Percentiles rank a stretch among this genome's conserved stretches.
phyloP scores from a whole-genome alignment of 495 filamentous ascomycete genomes.

The Xylaria acuta region DNA sequence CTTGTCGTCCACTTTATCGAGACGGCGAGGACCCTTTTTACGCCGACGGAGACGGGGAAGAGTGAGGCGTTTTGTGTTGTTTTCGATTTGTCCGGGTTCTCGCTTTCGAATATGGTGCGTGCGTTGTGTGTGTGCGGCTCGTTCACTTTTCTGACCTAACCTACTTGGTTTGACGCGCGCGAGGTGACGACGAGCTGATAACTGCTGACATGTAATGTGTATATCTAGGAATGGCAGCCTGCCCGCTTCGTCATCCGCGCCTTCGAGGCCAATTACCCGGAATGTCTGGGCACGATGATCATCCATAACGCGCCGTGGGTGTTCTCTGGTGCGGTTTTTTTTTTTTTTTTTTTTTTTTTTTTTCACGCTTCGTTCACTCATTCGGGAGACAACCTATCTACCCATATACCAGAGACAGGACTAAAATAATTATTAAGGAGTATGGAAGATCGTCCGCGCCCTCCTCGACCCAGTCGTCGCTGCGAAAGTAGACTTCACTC shows the following conservation, averaged over 20 bases:
- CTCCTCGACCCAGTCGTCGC: slow-evolving; percentile 23
- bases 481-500: slow-evolving; percentile 13
- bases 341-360: background rate
- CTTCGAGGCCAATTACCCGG: slow-evolving; percentile 26
- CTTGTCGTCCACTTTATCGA: slow-evolving; percentile 20
- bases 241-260: slow-evolving; percentile 21
- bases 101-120: slow-evolving; percentile 23
- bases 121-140: too few relatives aligned
- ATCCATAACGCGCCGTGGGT: slow-evolving; percentile 26
- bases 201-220: too few relatives aligned
- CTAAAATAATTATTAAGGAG: slow-evolving; percentile 4
- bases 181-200: too few relatives aligned
- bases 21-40: slow-evolving; percentile 20
- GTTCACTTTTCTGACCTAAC: too few relatives aligned
- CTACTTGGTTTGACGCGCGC: too few relatives aligned
- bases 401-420: background rate
- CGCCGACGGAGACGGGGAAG: background rate
- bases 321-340: slow-evolving; percentile 23
- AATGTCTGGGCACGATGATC: slow-evolving; percentile 21
- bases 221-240: slow-evolving; percentile 23
- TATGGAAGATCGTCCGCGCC: slow-evolving; percentile 23
- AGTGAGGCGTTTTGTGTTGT: slow-evolving; percentile 22
- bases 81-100: slow-evolving; percentile 19
- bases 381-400: background rate
- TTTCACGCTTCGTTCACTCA: background rate